Percentiles rank a stretch among this genome's conserved stretches.
Evolutionary conservation across 805 yeast genomes (phyloP).

Genomic region (Torulaspora indica): DNA sequence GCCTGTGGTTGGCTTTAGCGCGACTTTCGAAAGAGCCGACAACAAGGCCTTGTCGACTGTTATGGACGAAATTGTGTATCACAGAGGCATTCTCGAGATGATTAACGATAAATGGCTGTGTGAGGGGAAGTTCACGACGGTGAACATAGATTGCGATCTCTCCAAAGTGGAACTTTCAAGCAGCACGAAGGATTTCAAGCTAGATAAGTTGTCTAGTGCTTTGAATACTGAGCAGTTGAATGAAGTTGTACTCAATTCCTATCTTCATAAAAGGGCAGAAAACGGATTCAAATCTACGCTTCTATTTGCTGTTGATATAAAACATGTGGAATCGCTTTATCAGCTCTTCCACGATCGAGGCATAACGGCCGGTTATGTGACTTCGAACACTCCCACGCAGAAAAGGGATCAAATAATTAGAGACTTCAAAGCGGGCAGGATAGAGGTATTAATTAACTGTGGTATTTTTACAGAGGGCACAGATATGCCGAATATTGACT

Average conservation of each 20-base stretch:
- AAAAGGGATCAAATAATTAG: conserved; percentile 50
- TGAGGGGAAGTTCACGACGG: conserved; percentile 60
- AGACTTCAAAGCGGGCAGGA: conserved; percentile 56
- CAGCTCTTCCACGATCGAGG: conserved; percentile 53
- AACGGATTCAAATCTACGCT: conserved; percentile 52
- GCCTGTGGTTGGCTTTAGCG: conserved; percentile 78
- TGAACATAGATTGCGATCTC: conserved; percentile 47
- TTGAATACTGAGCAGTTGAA: conserved; percentile 55
- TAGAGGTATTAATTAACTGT: conserved; percentile 79
- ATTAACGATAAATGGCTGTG: conserved; percentile 63
- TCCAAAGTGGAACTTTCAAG: conserved; percentile 31
- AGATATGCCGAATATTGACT: conserved; percentile 85
- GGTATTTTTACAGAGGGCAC: conserved; percentile 93
- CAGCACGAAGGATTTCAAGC: conserved; percentile 45
- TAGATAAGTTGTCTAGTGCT: conserved; percentile 46
- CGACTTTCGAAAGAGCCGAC: conserved; percentile 80
- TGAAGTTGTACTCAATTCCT: conserved; percentile 50
- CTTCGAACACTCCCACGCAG: conserved; percentile 54
- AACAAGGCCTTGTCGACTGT: conserved; percentile 50
- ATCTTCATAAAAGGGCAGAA: conserved; percentile 42
- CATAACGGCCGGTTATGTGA: conserved; percentile 63
- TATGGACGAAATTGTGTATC: conserved; percentile 71
- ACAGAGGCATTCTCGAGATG: conserved; percentile 60
- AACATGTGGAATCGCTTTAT: conserved; percentile 56
- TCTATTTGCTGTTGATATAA: conserved; percentile 70